These are phyloP conservation scores for Thelonectria rubi DNA, from an alignment of 2,329 filamentous ascomycete species.

Conservation along the genomic window DNA sequence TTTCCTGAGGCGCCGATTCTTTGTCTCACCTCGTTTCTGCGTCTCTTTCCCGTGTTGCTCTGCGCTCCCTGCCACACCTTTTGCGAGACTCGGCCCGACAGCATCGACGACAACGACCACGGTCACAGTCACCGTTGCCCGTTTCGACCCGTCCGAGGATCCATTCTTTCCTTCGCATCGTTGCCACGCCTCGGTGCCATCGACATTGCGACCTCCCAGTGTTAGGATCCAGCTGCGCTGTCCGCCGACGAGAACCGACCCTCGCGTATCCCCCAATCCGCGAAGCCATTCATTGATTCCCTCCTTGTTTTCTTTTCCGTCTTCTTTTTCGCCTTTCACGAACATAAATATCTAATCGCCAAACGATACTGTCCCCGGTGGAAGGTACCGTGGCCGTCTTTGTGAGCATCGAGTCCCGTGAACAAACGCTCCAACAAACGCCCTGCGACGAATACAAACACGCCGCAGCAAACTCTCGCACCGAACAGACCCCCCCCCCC, in stretches of 20 bases:
- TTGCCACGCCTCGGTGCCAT: conserved; percentile 23
- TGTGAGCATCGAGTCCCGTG: conserved; percentile 18
- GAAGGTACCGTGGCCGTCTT: conserved; percentile 32
- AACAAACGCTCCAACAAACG: conserved; percentile 11
- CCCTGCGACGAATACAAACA: conserved; percentile 1
- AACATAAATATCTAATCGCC: conserved; percentile 36
- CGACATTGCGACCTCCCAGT: conserved; percentile 32
- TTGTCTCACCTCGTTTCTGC: conserved; percentile 45
- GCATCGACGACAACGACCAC: conserved; percentile 39
- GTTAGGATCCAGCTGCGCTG: conserved; percentile 45
- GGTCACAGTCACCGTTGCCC: conserved; percentile 18
- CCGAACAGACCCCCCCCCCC: conserved; percentile 9
- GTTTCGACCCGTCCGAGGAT: conserved; percentile 21
- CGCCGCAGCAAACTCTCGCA: conserved; percentile 13
- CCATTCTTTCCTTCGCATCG: conserved; percentile 26
- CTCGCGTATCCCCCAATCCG: conserved; percentile 32
- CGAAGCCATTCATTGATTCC: conserved; percentile 38
- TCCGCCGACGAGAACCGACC: conserved; percentile 38
- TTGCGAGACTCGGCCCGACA: conserved; percentile 36
- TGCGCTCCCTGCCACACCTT: conserved; percentile 33
- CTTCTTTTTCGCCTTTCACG: conserved; percentile 30
- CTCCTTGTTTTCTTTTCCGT: conserved; percentile 25
- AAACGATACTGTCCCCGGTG: conserved; percentile 33
- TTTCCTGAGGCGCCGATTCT: conserved; percentile 43
- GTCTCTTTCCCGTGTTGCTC: conserved; percentile 37